A percentile compares a stretch with the other conserved stretches of the same genome.
These are phyloP conservation scores for Gossypium rotundifolium DNA, from an alignment of 345 rosid genomes.

Conservation along the genomic window DNA sequence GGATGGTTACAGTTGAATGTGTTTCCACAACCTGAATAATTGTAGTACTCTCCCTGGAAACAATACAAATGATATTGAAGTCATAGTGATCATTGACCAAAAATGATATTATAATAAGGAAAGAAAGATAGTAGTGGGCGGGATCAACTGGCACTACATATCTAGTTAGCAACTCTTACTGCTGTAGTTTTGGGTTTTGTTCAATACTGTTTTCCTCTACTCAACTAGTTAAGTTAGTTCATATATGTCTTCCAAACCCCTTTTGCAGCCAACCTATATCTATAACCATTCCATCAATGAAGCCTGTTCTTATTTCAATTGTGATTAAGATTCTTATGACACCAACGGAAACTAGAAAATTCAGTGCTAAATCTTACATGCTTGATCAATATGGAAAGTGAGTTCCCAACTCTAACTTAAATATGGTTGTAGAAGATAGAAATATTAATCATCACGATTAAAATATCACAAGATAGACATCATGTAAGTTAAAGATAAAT, in stretches of 20 bases:
- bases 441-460: background rate
- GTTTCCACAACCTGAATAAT: slow-evolving; percentile 97
- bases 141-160: background rate
- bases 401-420: background rate
- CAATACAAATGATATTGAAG: slow-evolving; percentile 10
- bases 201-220: background rate
- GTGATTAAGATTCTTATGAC: background rate
- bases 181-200: background rate
- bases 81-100: background rate
- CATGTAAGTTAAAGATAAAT: background rate
- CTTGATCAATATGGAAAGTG: background rate
- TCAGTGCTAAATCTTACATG: background rate
- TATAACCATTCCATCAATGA: background rate
- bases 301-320: background rate
- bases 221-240: background rate
- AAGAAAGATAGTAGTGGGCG: background rate
- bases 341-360: background rate
- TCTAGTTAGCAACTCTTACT: background rate
- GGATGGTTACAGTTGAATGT: slow-evolving; percentile 99
- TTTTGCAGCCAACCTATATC: background rate
- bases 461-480: background rate
- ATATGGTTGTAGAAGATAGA: background rate
- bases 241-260: background rate
- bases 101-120: background rate
- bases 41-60: slow-evolving; percentile 89